Base-by-base conservation (phyloP, 179 eudicot genomes). In the Pouteria campechiana region DNA sequence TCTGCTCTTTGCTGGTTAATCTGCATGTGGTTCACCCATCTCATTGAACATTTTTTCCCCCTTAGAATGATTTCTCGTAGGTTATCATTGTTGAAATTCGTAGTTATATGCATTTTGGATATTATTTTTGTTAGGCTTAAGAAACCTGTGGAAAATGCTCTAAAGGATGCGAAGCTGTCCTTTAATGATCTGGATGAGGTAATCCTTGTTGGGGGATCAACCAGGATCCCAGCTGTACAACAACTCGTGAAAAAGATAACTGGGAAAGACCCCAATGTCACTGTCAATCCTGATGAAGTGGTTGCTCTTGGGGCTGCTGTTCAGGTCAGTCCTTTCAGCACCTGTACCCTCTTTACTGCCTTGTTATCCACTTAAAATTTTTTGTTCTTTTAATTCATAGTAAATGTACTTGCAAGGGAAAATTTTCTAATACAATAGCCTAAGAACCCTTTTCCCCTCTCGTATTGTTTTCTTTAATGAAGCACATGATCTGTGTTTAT, bases 191-290 rank as follows among this genome's bases (percentile, higher is more conserved):
- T 75, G 19, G 78, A 71, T 32, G 82, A 75, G 64, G 75, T 75
- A 20, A 68, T 75, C 46, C 78, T 75, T 46, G 82, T 75, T 37
- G 82, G 82, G 44, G 82, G 82, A 1, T 75, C 82, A 29, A 75
- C 72, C n/a, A 67, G 82, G 31, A 71, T 71, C 27, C 77, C 77
- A 7, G 58, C 78, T 27, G 78, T 71, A 17, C 78, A 71, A 34
- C 65, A 70, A 25, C 54, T 71, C 36, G 82, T 75, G 32, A 67
- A 55, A 43, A 67, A 64, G 49, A 44, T 71, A 66, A 75, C 69
- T 4, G 69, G 69, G 2, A 75, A 75, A 54, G 64, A 71, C 7
- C 76, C 80, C 0, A 69, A 69, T 25, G 68, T 72, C 44, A 74
- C 49, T 28, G 70, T 70, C 32, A 66, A 70, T 55, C 80, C 80